Conservation (phyloP, 257 asterid genomes). For the Solanum okadae region DNA sequence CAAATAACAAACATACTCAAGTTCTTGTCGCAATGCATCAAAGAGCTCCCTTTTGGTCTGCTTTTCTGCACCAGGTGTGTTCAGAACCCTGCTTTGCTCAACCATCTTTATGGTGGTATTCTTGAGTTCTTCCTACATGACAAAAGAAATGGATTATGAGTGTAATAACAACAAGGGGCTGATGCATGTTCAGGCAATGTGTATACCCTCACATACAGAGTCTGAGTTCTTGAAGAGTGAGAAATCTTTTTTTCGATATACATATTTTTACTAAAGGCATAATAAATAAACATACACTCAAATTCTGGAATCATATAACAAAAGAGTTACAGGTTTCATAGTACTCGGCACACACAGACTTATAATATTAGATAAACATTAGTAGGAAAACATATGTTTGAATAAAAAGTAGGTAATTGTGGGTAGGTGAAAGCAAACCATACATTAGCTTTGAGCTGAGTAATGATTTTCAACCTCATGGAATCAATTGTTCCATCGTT, state of each 20-base stretch:
- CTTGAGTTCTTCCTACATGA: slow-evolving; percentile 71
- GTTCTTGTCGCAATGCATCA: slow-evolving; percentile 93
- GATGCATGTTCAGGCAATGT: neutral
- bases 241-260: neutral
- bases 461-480: slow-evolving; percentile 72
- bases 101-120: slow-evolving; percentile 25
- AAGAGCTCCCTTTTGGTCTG: slow-evolving; percentile 95
- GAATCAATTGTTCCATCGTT: slow-evolving; percentile 92
- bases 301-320: neutral
- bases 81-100: slow-evolving; percentile 94
- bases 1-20: slow-evolving; percentile 51
- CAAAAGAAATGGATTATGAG: neutral
- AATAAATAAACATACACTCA: neutral
- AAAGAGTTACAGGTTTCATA: neutral
- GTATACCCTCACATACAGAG: neutral
- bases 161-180: neutral
- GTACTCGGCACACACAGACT: neutral
- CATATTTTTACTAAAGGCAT: neutral
- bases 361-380: neutral
- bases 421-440: slow-evolving; percentile 3
- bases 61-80: slow-evolving; percentile 90
- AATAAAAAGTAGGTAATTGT: neutral
- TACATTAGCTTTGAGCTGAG: slow-evolving; percentile 89
- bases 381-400: neutral
- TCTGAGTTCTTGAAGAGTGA: neutral